Base-by-base conservation (phyloP, 176 grass and related monocot genomes). In the Oryza glumipatula region DNA sequence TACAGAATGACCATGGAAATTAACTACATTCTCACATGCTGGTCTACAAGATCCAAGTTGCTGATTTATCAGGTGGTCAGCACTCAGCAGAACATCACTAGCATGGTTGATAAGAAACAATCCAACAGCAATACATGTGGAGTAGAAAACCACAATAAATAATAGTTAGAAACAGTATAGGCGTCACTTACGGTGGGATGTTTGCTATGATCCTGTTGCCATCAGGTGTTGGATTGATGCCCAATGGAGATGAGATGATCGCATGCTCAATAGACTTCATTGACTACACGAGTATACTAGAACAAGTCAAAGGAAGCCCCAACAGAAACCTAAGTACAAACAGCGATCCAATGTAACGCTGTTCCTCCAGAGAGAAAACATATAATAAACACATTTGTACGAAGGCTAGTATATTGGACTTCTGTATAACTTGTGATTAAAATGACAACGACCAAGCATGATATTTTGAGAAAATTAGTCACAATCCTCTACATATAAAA, bases 201-300 rank as follows among this genome's bases (percentile, higher is more conserved):
- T 84, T 52, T 82, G 89, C 91, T 89, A 99, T 90, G 82, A 96
- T 68, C 51, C 96, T 81, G 72, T 92, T 94, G 44, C 93, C 91
- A 51, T 99, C 96, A 35, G 90, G 77, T 44, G 64, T 87, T 32
- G 96, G 96, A 91, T 99, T 99, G 68, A 99, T 92, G 68, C 96
- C 88, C 84, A 98, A 79, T 9, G 96, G 96, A 83, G 96, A 98
- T 39, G 96, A 86, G 35, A 86, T 70, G 36, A 98, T 94, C 17
- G 91, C 96, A 46, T 87, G 76, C 91, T 98, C 96, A 39, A 98
- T 85, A 67, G 91, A 85, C 81, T 98, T 98, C 77, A 98, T 64
- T 77, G 89, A 82, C 96, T 98, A 65, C 26, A 86, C 39, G 33
- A 80, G 69, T 77, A 72, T 3, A 67, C 63, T 24, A 79, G 3